These are phyloP conservation scores for Cryptococcus sp. DNA, from an alignment of 1,284 basidiomycete species.

Conservation along the genomic window DNA sequence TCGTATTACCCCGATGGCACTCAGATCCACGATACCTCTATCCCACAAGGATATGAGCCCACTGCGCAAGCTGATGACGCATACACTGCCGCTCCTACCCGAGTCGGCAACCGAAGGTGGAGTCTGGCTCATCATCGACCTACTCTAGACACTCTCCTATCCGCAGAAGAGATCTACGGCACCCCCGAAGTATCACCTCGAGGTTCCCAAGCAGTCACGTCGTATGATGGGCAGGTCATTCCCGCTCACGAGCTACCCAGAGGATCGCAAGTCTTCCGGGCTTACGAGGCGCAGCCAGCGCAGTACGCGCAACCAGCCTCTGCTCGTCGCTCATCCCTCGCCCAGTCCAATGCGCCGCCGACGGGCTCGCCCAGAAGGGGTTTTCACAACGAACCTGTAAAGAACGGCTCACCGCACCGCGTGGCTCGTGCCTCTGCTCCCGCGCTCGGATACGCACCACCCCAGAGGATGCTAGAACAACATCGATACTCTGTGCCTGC, in stretches of 20 bases:
- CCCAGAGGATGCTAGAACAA: constrained; percentile 18
- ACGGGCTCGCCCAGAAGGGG: constrained; percentile 1
- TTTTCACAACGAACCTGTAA: not conserved
- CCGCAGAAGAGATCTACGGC: constrained; percentile 10
- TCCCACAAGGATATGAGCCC: not conserved
- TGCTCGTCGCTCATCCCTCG: constrained; percentile 21
- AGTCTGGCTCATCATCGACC: constrained; percentile 22
- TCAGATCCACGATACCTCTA: not conserved
- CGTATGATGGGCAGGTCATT: not conserved
- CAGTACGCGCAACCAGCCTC: constrained; percentile 14
- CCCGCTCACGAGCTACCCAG: constrained; percentile 1
- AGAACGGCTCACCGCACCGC: not conserved
- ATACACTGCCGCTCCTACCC: constrained; percentile 24
- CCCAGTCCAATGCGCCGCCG: not conserved
- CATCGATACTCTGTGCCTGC: constrained; percentile 18
- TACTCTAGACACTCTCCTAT: constrained; percentile 20
- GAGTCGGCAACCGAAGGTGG: constrained; percentile 13
- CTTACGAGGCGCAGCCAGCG: constrained; percentile 6
- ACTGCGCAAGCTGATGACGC: constrained; percentile 8
- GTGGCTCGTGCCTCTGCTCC: constrained; percentile 14
- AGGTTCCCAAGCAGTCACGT: constrained; percentile 3
- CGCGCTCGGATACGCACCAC: constrained; percentile 11
- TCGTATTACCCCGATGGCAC: constrained; percentile 1
- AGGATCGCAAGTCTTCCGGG: not conserved
- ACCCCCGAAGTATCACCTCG: constrained; percentile 15